Conservation (phyloP, 225 moss, liverwort and hornwort genomes). For the Sphagnum contortum region DNA sequence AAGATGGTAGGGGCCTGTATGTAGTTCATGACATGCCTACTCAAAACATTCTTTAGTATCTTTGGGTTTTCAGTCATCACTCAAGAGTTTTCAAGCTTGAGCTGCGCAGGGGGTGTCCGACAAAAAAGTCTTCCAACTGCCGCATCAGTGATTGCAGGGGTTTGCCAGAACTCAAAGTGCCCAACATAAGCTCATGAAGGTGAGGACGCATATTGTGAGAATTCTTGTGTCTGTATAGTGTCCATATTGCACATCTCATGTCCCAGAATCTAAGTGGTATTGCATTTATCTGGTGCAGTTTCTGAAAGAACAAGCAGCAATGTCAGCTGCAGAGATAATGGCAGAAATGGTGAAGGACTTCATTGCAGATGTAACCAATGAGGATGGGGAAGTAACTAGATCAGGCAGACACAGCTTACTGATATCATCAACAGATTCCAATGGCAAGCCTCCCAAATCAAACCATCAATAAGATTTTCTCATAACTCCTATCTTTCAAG, state of each 20-base stretch:
- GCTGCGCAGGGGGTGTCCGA: conserved; percentile 75
- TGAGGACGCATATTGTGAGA: conserved; percentile 12
- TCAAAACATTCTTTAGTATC: no score
- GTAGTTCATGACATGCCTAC: no score
- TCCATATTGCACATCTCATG: no score
- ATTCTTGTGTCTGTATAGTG: no score
- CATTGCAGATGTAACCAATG: conserved; percentile 51
- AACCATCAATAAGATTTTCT: conserved; percentile 17
- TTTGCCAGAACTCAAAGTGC: conserved; percentile 93
- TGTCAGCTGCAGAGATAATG: conserved; percentile 89
- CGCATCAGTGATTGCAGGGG: conserved; percentile 88
- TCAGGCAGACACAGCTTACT: conserved; percentile 32
- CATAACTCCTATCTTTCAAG: conserved; percentile 13
- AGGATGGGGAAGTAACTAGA: conserved; percentile 28
- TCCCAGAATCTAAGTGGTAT: no score
- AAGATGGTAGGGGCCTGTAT: no score
- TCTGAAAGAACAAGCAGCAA: conserved; percentile 83
- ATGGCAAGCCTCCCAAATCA: conserved; percentile 25
- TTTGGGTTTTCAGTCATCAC: no score
- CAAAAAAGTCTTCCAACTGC: conserved; percentile 82
- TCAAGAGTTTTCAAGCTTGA: no score
- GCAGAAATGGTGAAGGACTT: conserved; percentile 85
- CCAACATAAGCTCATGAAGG: conserved; percentile 93
- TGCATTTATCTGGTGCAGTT: conserved; percentile 38
- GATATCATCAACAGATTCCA: conserved; percentile 10